Evolutionary conservation across 257 asterid genomes (phyloP).

Genomic region (Gentiana straminea): DNA sequence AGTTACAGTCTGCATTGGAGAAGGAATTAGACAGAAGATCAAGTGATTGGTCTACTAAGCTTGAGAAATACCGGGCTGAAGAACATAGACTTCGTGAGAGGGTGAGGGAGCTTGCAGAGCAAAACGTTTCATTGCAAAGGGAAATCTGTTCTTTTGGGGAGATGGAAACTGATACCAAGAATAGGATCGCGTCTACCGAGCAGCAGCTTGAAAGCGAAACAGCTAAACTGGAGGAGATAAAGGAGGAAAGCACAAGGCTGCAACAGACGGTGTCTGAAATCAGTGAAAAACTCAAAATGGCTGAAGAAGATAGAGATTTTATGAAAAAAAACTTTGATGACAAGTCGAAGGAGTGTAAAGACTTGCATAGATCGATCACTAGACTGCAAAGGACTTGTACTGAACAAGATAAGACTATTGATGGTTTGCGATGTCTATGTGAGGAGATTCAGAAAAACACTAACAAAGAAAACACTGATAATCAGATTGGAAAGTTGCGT

Average conservation of each 20-base stretch:
- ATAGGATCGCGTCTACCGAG: constrained; percentile 40
- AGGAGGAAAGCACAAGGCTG: constrained; percentile 44
- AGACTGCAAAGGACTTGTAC: constrained; percentile 74
- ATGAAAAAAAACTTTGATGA: constrained; percentile 57
- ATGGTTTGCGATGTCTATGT: constrained; percentile 66
- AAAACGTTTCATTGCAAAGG: constrained; percentile 82
- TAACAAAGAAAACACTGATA: constrained; percentile 36
- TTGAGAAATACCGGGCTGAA: constrained; percentile 76
- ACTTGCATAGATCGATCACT: constrained; percentile 62
- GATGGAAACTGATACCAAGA: constrained; percentile 42
- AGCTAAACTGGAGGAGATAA: constrained; percentile 36
- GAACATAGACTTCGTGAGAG: constrained; percentile 95
- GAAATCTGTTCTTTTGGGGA: constrained; percentile 70
- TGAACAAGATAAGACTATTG: constrained; percentile 90
- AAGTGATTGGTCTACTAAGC: constrained; percentile 75
- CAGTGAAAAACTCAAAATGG: constrained; percentile 52
- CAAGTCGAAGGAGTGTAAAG: constrained; percentile 74
- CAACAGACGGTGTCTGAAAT: constrained; percentile 45
- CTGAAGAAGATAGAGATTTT: constrained; percentile 63
- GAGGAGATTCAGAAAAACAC: constrained; percentile 63
- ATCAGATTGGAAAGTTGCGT: constrained; percentile 49
- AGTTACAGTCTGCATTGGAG: constrained; percentile 69
- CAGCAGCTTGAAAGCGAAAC: constrained; percentile 50
- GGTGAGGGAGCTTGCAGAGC: constrained; percentile 92
- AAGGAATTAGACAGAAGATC: constrained; percentile 92